Base-by-base conservation (phyloP, 1,284 basidiomycete genomes). In the Ganoderma multipileum region DNA sequence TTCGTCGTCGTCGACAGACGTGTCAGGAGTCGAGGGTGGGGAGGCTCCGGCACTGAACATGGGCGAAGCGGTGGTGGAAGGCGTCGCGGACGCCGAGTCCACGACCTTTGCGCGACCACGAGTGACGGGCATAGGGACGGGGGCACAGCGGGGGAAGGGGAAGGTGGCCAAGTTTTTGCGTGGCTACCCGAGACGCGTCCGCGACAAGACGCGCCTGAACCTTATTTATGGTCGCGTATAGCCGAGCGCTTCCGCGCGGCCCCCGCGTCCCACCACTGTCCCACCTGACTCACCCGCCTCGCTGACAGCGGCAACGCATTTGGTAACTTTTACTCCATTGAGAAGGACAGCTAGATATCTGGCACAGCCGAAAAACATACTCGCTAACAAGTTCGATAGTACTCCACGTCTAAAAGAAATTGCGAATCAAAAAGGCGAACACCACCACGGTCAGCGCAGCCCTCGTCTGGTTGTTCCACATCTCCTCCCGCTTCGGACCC, bases 31-130 rank as follows among this genome's bases (percentile, higher is more conserved):
- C 63, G 76, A 76, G 66, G 81, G 77, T 9, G 74, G 72, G 30
- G 83, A 81, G 18, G 80, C 79, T 72, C 77, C 79, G 20, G 82
- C 78, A 74, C 85, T 86, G 76, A 87, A 85, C 55, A 83, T 71
- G 36, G 86, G 83, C 20, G 87, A 80, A 33, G 70, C 79, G 50
- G 71, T 74, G 18, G 79, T 79, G 38, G 80, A 74, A 3, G 82
- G 76, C 1, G 81, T 80, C 20, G 79, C 66, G 1, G 81, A 79
- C 50, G 67, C 68, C 3, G 75, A 73, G 44, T 72, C 62, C 5
- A 67, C 72, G 30, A 66, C 67, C 30, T 73, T 76, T 14, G 76
- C 59, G 63, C 73, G 70, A 20, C 72, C 71, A 44, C 77, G 74
- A 26, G 78, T 72, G 63, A 73, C 70, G 50, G 67, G 68, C 74